Evolutionary conservation across 495 filamentous ascomycete species (phyloP), one percentile per base, ranked within the genome.

Genomic region (Daldinia childiae): DNA sequence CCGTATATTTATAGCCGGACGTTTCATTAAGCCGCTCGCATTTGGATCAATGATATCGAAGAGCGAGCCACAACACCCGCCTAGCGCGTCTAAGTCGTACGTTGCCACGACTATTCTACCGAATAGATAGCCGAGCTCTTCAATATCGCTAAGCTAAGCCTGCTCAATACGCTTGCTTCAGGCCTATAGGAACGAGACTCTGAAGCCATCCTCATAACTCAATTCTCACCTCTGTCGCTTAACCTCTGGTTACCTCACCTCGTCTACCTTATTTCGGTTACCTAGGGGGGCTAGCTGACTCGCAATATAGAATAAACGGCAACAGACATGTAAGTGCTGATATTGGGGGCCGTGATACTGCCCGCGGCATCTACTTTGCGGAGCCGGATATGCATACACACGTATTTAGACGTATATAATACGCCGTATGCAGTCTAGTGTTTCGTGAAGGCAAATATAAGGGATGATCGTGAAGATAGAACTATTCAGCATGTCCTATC

Each of bases 1-100:
- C 43, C 39, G 21, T 55, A 30, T 50, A 64, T 64, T 43, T 64
- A 30, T 64, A 41, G 50, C n/a, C 34, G 36, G 19, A 41, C 61
- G 39, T 51, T 43, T 56, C 36, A 56, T 56, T 7, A 38, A 30
- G 24, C 38, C 50, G 24, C 34, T 63, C 24, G 34, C 43, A 55
- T 56, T 50, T 61, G 2, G 50, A 54, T 54, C 50, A 54, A 54
- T 54, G 26, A 54, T 54, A 54, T 54, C 26, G 14, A n/a, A 54
- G 27, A 30, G 26, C 24, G 19, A 24, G 50, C 24, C 21, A 4
- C 12, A 30, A 26, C 15, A 30, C 50, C 27, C 50, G 15, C 26
- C 50, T 30, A 54, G 50, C 50, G 24, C 50, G 50, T 54, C 50
- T 30, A 30, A 30, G 27, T 30, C 50, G 27, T 54, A 30, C 50